Evolutionary conservation across 1,139 yeast genomes (phyloP).

Genomic region (Scheffersomyces cryptocercus): DNA sequence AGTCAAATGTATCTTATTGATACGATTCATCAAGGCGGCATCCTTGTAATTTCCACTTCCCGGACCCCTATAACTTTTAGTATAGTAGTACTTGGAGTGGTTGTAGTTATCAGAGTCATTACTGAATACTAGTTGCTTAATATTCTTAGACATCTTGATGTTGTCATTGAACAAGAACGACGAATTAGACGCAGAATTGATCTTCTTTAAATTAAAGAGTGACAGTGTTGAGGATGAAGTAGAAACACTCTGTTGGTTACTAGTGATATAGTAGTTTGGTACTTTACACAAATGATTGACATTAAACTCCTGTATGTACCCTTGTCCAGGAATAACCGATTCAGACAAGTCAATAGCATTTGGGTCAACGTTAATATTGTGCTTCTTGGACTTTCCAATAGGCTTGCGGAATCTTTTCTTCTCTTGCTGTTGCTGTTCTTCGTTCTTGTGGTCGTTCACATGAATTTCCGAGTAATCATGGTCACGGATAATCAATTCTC

Average conservation of each 20-base stretch:
- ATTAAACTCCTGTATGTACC: conserved; percentile 46
- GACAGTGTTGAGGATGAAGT: conserved; percentile 1
- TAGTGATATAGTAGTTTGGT: conserved; percentile 43
- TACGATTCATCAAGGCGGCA: conserved; percentile 42
- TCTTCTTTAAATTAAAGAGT: conserved; percentile 15
- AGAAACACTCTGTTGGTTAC: conserved; percentile 19
- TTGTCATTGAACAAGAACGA: conserved; percentile 25
- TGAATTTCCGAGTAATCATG: conserved; percentile 30
- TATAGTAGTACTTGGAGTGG: conserved; percentile 41
- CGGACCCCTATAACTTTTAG: conserved; percentile 45
- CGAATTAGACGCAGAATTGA: conserved; percentile 21
- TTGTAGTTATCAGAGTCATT: conserved; percentile 38
- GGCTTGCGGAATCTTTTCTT: conserved; percentile 24
- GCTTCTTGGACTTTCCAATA: conserved; percentile 33
- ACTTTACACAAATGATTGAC: conserved; percentile 44
- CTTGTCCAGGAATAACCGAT: conserved; percentile 48
- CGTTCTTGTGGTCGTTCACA: conserved; percentile 13
- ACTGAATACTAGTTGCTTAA: conserved; percentile 38
- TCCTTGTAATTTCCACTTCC: conserved; percentile 52
- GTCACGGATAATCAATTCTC: conserved; percentile 31
- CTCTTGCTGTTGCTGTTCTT: conserved; percentile 4
- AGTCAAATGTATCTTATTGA: conserved; percentile 33
- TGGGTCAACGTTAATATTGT: conserved; percentile 38
- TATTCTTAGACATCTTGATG: conserved; percentile 32
- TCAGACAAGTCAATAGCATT: conserved; percentile 42